Evolutionary conservation across 805 yeast genomes (phyloP).

Genomic region (Maudiozyma pseudohumilis): DNA sequence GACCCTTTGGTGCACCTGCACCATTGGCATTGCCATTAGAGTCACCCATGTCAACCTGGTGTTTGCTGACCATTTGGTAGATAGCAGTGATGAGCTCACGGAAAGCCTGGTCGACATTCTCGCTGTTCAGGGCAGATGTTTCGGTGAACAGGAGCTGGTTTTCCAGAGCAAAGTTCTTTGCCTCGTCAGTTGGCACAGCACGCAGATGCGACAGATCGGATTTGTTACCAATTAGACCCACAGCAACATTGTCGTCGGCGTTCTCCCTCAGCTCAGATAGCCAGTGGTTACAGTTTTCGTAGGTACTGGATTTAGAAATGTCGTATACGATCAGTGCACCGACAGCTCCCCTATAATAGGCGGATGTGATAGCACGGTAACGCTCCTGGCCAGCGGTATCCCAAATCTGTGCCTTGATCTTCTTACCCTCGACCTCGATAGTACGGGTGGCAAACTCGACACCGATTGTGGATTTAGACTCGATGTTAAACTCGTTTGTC

Average conservation of each 20-base stretch:
- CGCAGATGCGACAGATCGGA: slow-evolving; percentile 84
- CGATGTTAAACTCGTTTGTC: slow-evolving; percentile 89
- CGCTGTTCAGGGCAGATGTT: slow-evolving; percentile 88
- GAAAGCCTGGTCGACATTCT: slow-evolving; percentile 91
- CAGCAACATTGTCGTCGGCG: slow-evolving; percentile 90
- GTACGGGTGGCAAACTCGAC: slow-evolving; percentile 98
- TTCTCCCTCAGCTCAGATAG: slow-evolving; percentile 82
- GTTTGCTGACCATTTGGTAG: slow-evolving; percentile 88
- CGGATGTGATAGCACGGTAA: slow-evolving; percentile 94
- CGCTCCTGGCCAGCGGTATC: slow-evolving; percentile 99
- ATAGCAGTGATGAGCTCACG: slow-evolving; percentile 87
- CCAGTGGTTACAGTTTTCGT: slow-evolving; percentile 82
- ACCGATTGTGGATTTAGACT: slow-evolving; percentile 90
- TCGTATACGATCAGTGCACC: slow-evolving; percentile 95
- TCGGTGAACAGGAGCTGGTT: slow-evolving; percentile 89
- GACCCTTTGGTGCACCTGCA: slow-evolving; percentile 52
- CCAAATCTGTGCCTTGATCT: slow-evolving; percentile 91
- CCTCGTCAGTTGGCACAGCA: slow-evolving; percentile 97
- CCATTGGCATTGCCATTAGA: slow-evolving; percentile 33
- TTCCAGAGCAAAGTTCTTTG: slow-evolving; percentile 86
- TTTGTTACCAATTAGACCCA: slow-evolving; percentile 88
- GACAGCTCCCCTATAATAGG: slow-evolving; percentile 95
- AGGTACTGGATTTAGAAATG: slow-evolving; percentile 80
- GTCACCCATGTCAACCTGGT: slow-evolving; percentile 82
- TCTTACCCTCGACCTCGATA: slow-evolving; percentile 72